Conservation (phyloP, 352 stramenopile genomes). For the Phytophthora cactorum region DNA sequence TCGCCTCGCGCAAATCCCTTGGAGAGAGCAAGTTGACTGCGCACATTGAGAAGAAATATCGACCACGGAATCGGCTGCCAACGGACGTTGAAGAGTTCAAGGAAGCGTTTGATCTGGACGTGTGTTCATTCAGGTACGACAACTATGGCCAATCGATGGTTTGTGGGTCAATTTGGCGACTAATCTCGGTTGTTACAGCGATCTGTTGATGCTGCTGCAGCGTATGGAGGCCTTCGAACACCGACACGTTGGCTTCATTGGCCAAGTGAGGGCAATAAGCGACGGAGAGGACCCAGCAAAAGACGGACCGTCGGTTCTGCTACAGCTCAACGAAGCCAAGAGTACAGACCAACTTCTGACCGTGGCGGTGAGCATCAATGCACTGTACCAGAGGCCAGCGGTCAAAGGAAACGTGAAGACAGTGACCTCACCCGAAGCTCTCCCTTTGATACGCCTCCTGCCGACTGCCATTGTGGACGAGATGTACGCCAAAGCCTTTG, state of each 20-base stretch:
- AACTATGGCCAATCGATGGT: not conserved
- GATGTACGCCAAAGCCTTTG: slow-evolving; percentile 20
- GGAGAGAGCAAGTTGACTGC: slow-evolving; percentile 33
- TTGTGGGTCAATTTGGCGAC: not conserved
- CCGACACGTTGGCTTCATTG: slow-evolving; percentile 38
- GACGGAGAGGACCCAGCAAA: slow-evolving; percentile 3
- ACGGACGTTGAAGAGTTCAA: slow-evolving; percentile 31
- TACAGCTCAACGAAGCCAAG: slow-evolving; percentile 31
- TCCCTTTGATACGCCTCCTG: slow-evolving; percentile 40
- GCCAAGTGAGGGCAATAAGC: slow-evolving; percentile 18
- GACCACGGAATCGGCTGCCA: slow-evolving; percentile 30
- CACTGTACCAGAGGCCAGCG: slow-evolving; percentile 30
- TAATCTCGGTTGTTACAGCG: slow-evolving; percentile 20
- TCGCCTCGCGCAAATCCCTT: slow-evolving; percentile 9
- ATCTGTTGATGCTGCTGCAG: slow-evolving; percentile 22
- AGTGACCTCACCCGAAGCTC: slow-evolving; percentile 12
- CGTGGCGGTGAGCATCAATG: slow-evolving; percentile 27
- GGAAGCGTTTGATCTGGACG: slow-evolving; percentile 26
- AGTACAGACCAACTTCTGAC: slow-evolving; percentile 24
- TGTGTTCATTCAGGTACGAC: slow-evolving; percentile 40
- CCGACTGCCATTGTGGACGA: slow-evolving; percentile 30
- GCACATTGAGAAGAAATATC: slow-evolving; percentile 39
- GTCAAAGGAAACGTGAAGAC: slow-evolving; percentile 28
- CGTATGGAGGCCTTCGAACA: slow-evolving; percentile 38
- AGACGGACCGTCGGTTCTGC: slow-evolving; percentile 16